phyloP scores from a whole-genome alignment of 2,329 filamentous ascomycete species.

The Trichoderma breve region DNA sequence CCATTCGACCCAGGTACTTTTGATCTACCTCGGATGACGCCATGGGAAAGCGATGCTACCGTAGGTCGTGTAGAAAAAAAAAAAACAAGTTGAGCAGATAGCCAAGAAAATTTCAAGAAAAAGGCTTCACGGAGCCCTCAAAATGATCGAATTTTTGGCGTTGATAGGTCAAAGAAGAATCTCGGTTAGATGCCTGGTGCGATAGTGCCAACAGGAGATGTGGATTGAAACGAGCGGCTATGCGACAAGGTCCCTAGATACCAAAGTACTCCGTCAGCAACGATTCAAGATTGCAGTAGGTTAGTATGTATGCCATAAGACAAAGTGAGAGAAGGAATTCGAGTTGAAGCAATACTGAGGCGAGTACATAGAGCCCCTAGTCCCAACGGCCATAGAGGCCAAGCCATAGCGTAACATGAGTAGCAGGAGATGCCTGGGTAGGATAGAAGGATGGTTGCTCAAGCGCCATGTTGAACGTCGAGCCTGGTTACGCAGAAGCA shows the following conservation, averaged over 20 bases:
- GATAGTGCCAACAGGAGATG: not conserved
- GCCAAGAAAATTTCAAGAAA: not conserved
- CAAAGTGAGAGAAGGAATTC: not conserved
- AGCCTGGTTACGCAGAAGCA: not conserved
- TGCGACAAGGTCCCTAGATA: not conserved
- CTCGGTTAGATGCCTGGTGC: not conserved
- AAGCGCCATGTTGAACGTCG: not conserved
- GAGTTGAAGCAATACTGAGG: not conserved
- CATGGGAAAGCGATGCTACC: constrained; percentile 53
- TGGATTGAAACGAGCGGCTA: not conserved
- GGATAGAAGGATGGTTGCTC: not conserved
- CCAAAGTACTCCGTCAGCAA: not conserved
- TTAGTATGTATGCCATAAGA: not conserved
- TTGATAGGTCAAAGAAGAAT: not conserved
- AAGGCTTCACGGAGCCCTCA: not conserved
- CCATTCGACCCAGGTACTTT: constrained; percentile 90
- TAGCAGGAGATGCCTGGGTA: not conserved
- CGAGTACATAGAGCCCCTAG: not conserved
- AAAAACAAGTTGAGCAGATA: not conserved
- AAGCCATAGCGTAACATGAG: not conserved
- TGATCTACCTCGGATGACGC: constrained; percentile 96
- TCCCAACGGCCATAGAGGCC: not conserved
- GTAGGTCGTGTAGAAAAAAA: not conserved
- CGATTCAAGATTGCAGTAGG: not conserved
- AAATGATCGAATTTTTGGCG: not conserved